Percentiles rank a stretch among this genome's conserved stretches.
These are phyloP conservation scores for Aspergillus coremiiformis DNA, from an alignment of 495 filamentous ascomycete genomes.

Conservation along the genomic window DNA sequence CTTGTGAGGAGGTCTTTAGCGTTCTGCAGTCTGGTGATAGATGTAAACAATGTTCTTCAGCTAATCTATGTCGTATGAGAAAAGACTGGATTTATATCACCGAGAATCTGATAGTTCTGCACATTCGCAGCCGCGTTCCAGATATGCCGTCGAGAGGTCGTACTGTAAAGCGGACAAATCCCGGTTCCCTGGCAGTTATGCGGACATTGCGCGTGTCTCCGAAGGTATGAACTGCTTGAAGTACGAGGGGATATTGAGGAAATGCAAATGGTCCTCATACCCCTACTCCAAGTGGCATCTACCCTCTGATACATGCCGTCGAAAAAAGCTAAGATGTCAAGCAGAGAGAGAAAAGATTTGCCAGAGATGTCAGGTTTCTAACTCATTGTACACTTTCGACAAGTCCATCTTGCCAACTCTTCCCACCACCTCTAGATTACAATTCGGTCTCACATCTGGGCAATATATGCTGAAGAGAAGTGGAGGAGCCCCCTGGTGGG, in stretches of 20 bases:
- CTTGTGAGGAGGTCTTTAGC: not conserved
- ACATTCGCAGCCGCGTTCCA: not conserved
- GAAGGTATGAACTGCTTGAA: not conserved
- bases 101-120: not conserved
- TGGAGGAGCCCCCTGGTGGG: constrained; percentile 82
- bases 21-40: not conserved
- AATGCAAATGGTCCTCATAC: not conserved
- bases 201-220: not conserved
- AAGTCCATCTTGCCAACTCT: constrained; percentile 25
- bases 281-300: constrained; percentile 25
- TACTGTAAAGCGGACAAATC: not conserved
- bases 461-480: constrained; percentile 86
- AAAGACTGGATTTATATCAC: not conserved
- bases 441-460: constrained; percentile 45
- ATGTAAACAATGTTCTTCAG: not conserved
- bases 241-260: not conserved
- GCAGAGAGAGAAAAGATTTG: constrained; percentile 16
- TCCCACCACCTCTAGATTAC: constrained; percentile 20
- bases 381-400: constrained; percentile 23
- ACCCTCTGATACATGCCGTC: constrained; percentile 32
- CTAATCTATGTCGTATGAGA: not conserved
- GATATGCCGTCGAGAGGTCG: not conserved
- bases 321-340: constrained; percentile 29
- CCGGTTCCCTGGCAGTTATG: not conserved
- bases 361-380: constrained; percentile 20